Evolutionary conservation across 2,329 filamentous ascomycete species (phyloP), one percentile per base, ranked within the genome.

Genomic region (Xylariales sp.): DNA sequence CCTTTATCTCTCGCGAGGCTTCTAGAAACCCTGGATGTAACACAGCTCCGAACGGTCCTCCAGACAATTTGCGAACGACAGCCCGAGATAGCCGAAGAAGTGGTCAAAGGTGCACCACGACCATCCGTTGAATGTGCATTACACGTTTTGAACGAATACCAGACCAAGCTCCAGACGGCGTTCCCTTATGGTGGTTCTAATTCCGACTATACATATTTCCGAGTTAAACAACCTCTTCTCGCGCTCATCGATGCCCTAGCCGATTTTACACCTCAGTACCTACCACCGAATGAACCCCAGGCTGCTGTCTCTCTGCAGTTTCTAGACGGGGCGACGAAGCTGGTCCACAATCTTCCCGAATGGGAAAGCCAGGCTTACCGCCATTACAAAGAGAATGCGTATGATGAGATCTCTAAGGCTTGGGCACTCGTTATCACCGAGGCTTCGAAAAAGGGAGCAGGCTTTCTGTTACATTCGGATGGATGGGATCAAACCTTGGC

Each of bases 231-330:
- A 71, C 89, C 91, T 45, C 85, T 98, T 18, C 83, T 89, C 32
- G 90, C 93, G 65, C 87, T 99, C 30, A 89, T 97, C 67, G 93
- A 97, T 67, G 94, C 96, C 50, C 86, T 99, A 52, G 91, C 91
- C 78, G 96, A 99, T 77, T 99, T 97, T 78, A 98, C 94, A 0
- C 93, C 94, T 3, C 94, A 98, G 79, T 99, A 97, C 76, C 89
- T 99, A 2, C 96, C 96, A 12, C 96, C 96, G 0, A 91, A 92
- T 76, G 96, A 99, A 82, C 85, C 88, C 1, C 94, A 97, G 77
- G 85, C 92, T n/a, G 90, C 90, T 36, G 87, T 91, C 14, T 97
- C 94, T 1, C 85, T 99, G 55, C 90, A 90, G 75, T 99, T 94
- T 77, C 87, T 99, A 30, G 93, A 99, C 73, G 91, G 91, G 53